Evolutionary conservation across 2,329 filamentous ascomycete species (phyloP).

Genomic region (Penicillium janthinellum): DNA sequence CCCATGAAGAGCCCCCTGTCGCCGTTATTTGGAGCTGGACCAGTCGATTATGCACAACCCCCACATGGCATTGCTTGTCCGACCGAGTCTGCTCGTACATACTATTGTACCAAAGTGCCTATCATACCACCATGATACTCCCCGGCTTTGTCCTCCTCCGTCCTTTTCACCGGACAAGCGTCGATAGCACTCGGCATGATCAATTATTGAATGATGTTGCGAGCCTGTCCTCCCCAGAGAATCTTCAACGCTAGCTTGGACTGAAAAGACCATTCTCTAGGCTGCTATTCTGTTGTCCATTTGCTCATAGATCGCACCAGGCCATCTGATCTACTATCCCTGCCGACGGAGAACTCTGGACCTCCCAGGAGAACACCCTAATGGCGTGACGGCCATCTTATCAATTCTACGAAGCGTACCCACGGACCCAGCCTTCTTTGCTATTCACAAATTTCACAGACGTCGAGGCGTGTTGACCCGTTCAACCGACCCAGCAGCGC

Average conservation of each 20-base stretch:
- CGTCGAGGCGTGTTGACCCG: background rate
- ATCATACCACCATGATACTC: background rate
- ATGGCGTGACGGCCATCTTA: background rate
- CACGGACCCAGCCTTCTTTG: background rate
- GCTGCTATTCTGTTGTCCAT: background rate
- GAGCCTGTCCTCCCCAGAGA: background rate
- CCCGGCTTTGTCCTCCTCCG: background rate
- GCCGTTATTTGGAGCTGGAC: background rate
- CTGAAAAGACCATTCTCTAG: background rate
- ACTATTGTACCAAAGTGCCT: background rate
- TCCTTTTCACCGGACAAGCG: background rate
- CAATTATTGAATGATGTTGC: background rate
- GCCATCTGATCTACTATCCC: background rate
- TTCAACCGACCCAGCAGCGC: background rate
- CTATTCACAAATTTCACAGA: background rate
- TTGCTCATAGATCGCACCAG: background rate
- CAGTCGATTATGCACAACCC: background rate
- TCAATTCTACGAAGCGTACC: background rate
- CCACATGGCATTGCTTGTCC: background rate
- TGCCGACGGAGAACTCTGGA: background rate
- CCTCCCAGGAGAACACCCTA: background rate
- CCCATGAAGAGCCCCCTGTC: background rate
- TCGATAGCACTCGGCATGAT: background rate
- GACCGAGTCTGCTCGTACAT: background rate
- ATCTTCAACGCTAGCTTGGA: background rate